These are phyloP conservation scores for Spathaspora girioi DNA, from an alignment of 805 yeast genomes.

Conservation along the genomic window DNA sequence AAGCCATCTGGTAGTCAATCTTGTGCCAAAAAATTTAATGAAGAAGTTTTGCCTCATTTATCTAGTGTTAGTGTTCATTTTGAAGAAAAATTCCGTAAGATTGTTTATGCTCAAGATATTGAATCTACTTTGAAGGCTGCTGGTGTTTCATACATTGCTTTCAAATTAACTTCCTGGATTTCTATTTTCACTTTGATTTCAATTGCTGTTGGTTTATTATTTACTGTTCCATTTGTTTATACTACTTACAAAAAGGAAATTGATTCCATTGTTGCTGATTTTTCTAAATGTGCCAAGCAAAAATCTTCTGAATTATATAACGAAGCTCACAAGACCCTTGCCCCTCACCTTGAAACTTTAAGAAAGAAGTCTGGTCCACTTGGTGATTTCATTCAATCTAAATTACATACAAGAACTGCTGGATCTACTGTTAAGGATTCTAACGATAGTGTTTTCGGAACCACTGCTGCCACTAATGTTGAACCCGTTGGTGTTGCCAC, in stretches of 20 bases:
- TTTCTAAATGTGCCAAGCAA: slow-evolving; percentile 43
- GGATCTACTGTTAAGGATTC: slow-evolving; percentile 57
- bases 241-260: slow-evolving; percentile 72
- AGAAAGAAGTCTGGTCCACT: slow-evolving; percentile 66
- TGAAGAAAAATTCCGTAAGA: slow-evolving; percentile 53
- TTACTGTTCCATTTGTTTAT: slow-evolving; percentile 76
- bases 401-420: slow-evolving; percentile 66
- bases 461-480: slow-evolving; percentile 24
- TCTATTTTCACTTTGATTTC: slow-evolving; percentile 67
- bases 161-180: slow-evolving; percentile 71
- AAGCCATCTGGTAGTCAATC: slow-evolving; percentile 49
- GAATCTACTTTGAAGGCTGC: slow-evolving; percentile 73
- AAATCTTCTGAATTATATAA: slow-evolving; percentile 44
- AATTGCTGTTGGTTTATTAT: slow-evolving; percentile 54
- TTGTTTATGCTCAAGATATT: slow-evolving; percentile 66
- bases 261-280: slow-evolving; percentile 54
- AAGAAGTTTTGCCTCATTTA: slow-evolving; percentile 38
- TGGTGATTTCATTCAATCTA: slow-evolving; percentile 53
- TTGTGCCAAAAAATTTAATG: slow-evolving; percentile 32
- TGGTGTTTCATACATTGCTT: slow-evolving; percentile 57
- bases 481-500: slow-evolving; percentile 26
- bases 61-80: slow-evolving; percentile 44
- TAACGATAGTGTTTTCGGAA: slow-evolving; percentile 17
- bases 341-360: slow-evolving; percentile 57
- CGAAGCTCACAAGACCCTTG: slow-evolving; percentile 38